Base-by-base conservation (phyloP, 208 protist species). In the Acanthamoeba lenticulata region DNA sequence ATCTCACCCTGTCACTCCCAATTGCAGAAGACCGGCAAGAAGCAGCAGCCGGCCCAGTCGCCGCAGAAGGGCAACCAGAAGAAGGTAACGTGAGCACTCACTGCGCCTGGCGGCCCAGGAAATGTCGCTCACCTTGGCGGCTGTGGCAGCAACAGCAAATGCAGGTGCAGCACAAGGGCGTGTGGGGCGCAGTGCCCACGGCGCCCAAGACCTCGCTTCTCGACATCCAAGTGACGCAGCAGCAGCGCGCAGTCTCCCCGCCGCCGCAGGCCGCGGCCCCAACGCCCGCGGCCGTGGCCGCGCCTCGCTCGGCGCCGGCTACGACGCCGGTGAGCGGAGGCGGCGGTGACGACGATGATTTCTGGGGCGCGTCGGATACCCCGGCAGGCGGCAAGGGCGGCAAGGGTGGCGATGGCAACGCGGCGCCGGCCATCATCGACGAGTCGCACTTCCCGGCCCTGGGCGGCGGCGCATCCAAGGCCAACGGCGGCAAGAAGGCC, bases 151-250 rank as follows among this genome's bases (percentile, higher is more conserved):
- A 86, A 34, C 74, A 86, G 74, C 45, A 74, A 19, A 17, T 38
- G 65, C 65, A 74, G 17, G n/a, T 38, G 34, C 65, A 74, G n/a
- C 13, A 17, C 65, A 74, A 74, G 65, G 74, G 74, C 1, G 74
- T 86, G 27, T 86, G 74, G 74, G 74, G 74, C 11, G 38, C 42
- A 29, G 74, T 36, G 34, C 74, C 74, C 45, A 11, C 74, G 19
- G n/a, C 74, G 38, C 34, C 21, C 13, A 45, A 45, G 42, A 52
- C 27, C 3, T 86, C 74, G 24, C 42, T 86, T 1, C 42, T 86
- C n/a, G 74, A 86, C 42, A 86, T 86, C 29, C 74, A 86, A 32
- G 74, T 36, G 74, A 55, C n/a, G n/a, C n/a, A 86, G 19, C 74
- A 86, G 74, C 74, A 86, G 45, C 74, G 74, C 21, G 42, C 32